Conservation (phyloP, 768 basidiomycete genomes). For the Dioszegia crocea region DNA sequence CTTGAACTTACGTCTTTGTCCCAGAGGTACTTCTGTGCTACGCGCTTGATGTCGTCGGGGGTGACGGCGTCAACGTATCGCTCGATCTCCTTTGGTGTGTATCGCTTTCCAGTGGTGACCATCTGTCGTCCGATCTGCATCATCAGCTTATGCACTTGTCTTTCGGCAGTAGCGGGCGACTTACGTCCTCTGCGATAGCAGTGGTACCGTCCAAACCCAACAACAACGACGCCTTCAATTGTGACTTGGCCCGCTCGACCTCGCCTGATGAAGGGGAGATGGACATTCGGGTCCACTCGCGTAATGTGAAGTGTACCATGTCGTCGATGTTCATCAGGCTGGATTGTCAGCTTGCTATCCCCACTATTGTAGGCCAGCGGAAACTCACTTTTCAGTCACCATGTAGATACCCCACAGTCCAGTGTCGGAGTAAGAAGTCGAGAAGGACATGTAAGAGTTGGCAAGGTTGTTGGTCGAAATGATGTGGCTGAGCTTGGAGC, state of each 20-base stretch:
- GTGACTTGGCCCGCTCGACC: conserved; percentile 96
- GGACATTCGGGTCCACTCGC: conserved; percentile 94
- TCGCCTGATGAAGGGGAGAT: conserved; percentile 75
- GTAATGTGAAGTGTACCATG: conserved; percentile 84
- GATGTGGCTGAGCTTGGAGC: conserved; percentile 85
- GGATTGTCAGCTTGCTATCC: background rate
- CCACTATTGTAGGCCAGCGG: no score
- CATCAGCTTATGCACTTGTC: background rate
- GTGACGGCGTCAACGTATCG: conserved; percentile 83
- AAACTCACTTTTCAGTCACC: conserved; percentile 73
- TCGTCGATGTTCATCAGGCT: conserved; percentile 83
- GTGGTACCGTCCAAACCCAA: conserved; percentile 92
- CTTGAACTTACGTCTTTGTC: conserved; percentile 73
- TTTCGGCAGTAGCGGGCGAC: conserved; percentile 12
- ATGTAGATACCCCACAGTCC: conserved; percentile 99
- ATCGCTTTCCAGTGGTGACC: conserved; percentile 83
- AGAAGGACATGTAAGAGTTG: conserved; percentile 99
- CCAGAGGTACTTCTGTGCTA: conserved; percentile 95
- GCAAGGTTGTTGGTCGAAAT: conserved; percentile 91
- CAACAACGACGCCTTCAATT: conserved; percentile 90
- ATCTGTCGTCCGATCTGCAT: conserved; percentile 84
- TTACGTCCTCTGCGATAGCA: conserved; percentile 82
- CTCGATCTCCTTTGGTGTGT: conserved; percentile 92
- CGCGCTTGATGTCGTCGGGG: conserved; percentile 81
- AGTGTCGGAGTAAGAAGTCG: conserved; percentile 96